Evolutionary conservation across 352 stramenopile genomes (phyloP).

Genomic region (Thraustotheca clavata): DNA sequence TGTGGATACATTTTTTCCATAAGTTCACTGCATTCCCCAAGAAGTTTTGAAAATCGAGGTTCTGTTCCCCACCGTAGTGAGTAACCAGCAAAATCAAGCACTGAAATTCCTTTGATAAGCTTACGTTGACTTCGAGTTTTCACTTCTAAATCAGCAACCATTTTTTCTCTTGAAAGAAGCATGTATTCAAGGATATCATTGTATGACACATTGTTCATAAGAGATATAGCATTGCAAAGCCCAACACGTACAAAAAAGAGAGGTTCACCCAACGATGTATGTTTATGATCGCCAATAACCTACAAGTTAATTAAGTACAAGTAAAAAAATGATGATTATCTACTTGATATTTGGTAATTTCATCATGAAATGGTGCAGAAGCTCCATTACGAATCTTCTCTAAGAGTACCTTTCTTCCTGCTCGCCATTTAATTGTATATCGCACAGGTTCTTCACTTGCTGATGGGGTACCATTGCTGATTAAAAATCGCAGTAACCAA

Average conservation of each 20-base stretch:
- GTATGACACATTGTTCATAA: conserved; percentile 7
- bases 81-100: conserved; percentile 12
- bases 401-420: not conserved
- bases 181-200: conserved; percentile 16
- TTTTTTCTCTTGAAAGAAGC: not conserved
- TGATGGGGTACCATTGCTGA: not conserved
- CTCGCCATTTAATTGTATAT: conserved; percentile 11
- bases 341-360: conserved; percentile 18
- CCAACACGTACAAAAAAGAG: conserved; percentile 14
- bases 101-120: conserved; percentile 1
- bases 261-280: not conserved
- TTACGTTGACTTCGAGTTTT: not conserved
- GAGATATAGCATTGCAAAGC: conserved; percentile 6
- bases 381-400: not conserved
- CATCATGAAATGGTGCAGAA: not conserved
- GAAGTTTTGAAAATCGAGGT: not conserved
- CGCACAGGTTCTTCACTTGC: conserved; percentile 7
- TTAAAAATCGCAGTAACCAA: conserved; percentile 13
- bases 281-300: conserved; percentile 10
- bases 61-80: not conserved
- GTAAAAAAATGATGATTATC: not conserved
- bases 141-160: not conserved
- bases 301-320: not conserved
- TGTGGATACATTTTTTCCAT: conserved; percentile 18
- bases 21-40: not conserved